Percentiles rank a stretch among this genome's conserved stretches.
phyloP scores from a whole-genome alignment of 2,329 filamentous ascomycete species.

The Beauveria australis region DNA sequence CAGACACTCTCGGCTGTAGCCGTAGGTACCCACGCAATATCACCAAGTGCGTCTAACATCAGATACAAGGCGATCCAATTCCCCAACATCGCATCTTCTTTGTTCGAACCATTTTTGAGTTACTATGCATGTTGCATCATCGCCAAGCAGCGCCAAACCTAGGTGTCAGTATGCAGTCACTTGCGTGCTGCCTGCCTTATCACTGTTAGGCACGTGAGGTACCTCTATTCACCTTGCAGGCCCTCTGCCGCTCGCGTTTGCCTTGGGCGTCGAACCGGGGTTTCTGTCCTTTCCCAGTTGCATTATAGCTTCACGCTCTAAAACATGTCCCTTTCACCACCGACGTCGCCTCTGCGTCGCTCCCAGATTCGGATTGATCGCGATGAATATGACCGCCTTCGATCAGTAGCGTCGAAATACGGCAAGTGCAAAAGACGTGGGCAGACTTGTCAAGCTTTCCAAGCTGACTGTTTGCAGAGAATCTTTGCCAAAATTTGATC shows the following conservation, averaged over 20 bases:
- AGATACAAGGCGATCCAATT: background rate
- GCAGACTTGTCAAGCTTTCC: background rate
- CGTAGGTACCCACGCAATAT: background rate
- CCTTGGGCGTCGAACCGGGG: background rate
- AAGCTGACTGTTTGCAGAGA: slow-evolving; percentile 21
- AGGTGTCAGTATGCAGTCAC: background rate
- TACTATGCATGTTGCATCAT: background rate
- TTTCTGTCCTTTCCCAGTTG: background rate
- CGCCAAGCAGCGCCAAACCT: background rate
- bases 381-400: slow-evolving; percentile 6
- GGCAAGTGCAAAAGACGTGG: background rate
- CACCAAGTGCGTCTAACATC: background rate
- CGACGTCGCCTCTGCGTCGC: background rate
- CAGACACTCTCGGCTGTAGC: background rate
- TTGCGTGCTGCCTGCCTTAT: slow-evolving; percentile 1
- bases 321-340: slow-evolving; percentile 3
- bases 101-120: background rate
- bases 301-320: background rate
- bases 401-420: slow-evolving; percentile 5
- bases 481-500: slow-evolving; percentile 40
- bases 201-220: slow-evolving; percentile 8
- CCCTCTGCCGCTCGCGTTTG: background rate
- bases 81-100: background rate
- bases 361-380: slow-evolving; percentile 5
- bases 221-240: slow-evolving; percentile 1